Percentiles rank a stretch among this genome's conserved stretches.
phyloP scores from a whole-genome alignment of 2,329 filamentous ascomycete species.

The Beauveria varroae region DNA sequence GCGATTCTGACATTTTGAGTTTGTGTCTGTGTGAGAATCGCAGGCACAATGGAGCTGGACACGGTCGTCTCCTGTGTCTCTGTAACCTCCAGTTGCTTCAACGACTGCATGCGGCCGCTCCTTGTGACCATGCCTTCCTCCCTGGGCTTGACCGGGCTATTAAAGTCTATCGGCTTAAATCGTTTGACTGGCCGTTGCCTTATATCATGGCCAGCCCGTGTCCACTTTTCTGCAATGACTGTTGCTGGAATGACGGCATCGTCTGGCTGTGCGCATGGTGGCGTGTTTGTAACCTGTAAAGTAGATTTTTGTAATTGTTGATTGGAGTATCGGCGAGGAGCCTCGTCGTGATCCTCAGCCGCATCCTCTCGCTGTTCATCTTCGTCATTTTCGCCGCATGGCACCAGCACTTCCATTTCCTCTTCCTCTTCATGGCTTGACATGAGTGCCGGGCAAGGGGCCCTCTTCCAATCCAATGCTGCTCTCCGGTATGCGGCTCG shows the following conservation, averaged over 20 bases:
- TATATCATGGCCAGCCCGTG: background rate
- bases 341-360: background rate
- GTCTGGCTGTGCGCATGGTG: constrained; percentile 19
- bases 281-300: constrained; percentile 12
- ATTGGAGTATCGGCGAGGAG: background rate
- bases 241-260: constrained; percentile 14
- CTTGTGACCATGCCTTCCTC: background rate
- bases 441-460: too few relatives aligned
- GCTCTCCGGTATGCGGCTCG: background rate
- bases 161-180: constrained; percentile 21
- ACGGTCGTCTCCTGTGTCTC: constrained; percentile 21
- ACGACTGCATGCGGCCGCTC: constrained; percentile 17
- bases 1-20: constrained; percentile 14
- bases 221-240: background rate
- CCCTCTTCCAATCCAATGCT: background rate
- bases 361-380: background rate
- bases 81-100: constrained; percentile 17
- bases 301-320: background rate
- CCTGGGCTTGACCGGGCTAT: constrained; percentile 14
- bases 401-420: constrained; percentile 29
- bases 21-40: constrained; percentile 16
- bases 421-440: constrained; percentile 21
- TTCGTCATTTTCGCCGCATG: constrained; percentile 19
- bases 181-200: constrained; percentile 5
- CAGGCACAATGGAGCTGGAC: constrained; percentile 24